Evolutionary conservation across 345 rosid genomes (phyloP).

Genomic region (Citrus unshiu): DNA sequence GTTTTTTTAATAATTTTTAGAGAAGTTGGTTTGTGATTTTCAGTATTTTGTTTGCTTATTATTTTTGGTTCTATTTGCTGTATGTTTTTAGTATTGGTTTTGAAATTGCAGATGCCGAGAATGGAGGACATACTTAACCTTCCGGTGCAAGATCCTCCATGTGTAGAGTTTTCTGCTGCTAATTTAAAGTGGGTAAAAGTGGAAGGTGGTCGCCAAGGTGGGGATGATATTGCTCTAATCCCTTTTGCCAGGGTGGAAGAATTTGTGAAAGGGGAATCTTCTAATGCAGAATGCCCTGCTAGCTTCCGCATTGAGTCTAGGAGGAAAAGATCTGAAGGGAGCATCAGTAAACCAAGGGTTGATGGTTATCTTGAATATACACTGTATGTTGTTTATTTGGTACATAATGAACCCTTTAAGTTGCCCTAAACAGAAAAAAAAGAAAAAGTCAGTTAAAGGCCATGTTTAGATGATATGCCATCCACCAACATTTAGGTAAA

Average conservation of each 20-base stretch:
- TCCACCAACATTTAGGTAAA: neutral
- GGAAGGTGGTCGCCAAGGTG: constrained; percentile 53
- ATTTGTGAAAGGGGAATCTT: constrained; percentile 56
- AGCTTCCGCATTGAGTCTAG: constrained; percentile 55
- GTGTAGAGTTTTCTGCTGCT: constrained; percentile 45
- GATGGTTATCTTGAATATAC: constrained; percentile 61
- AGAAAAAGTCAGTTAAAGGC: too few relatives aligned
- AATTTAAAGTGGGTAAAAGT: constrained; percentile 46
- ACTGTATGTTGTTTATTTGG: constrained; percentile 30
- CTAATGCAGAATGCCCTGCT: constrained; percentile 53
- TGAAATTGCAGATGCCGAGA: constrained; percentile 39
- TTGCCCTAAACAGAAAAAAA: neutral
- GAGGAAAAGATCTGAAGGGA: constrained; percentile 52
- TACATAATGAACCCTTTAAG: constrained; percentile 1
- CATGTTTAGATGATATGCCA: neutral
- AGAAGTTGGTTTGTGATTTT: neutral
- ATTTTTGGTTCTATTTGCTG: neutral
- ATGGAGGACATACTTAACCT: constrained; percentile 57
- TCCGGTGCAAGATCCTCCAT: constrained; percentile 54
- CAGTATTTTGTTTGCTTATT: neutral
- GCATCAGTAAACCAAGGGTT: constrained; percentile 55
- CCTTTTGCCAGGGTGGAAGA: constrained; percentile 55
- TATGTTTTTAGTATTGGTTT: neutral
- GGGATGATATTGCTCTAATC: constrained; percentile 50
- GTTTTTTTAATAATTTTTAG: neutral